Percentiles rank a stretch among this genome's conserved stretches.
Evolutionary conservation across 768 basidiomycete genomes (phyloP).

Genomic region (Rhodosporidiobolus odoratus): DNA sequence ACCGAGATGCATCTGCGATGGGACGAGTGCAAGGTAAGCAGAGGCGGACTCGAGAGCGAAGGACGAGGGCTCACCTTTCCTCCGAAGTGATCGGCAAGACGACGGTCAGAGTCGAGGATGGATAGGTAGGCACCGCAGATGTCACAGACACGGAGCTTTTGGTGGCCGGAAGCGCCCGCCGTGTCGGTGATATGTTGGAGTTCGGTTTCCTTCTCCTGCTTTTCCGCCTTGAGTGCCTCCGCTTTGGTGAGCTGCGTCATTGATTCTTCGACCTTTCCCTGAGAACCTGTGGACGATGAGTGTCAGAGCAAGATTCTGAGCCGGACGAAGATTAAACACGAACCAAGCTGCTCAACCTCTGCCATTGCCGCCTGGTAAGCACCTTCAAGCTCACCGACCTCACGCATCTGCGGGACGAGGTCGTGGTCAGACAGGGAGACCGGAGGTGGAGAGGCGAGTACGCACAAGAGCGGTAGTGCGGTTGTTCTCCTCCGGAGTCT

Average conservation of each 20-base stretch:
- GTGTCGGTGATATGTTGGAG: constrained; percentile 94
- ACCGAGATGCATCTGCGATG: constrained; percentile 85
- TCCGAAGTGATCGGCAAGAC: constrained; percentile 98
- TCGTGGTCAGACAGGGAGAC: background rate
- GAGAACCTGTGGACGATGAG: constrained; percentile 63
- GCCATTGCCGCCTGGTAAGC: constrained; percentile 98
- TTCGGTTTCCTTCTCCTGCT: constrained; percentile 94
- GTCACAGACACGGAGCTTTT: constrained; percentile 99
- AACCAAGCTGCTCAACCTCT: constrained; percentile 90
- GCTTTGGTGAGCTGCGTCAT: constrained; percentile 97
- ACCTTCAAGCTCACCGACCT: constrained; percentile 98
- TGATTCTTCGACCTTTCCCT: constrained; percentile 98
- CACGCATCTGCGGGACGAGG: constrained; percentile 67
- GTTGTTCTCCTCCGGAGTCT: constrained; percentile 99
- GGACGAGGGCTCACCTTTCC: constrained; percentile 68
- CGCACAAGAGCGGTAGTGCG: constrained; percentile 91
- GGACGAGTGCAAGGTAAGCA: background rate
- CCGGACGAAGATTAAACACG: constrained; percentile 37
- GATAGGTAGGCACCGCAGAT: constrained; percentile 99
- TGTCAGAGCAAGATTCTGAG: constrained; percentile 10
- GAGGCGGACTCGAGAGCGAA: background rate
- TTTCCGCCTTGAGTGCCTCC: constrained; percentile 93
- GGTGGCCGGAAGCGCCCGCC: constrained; percentile 98
- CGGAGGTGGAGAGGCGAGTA: constrained; percentile 2
- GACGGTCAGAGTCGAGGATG: constrained; percentile 94